A percentile compares a stretch with the other conserved stretches of the same genome.
These are phyloP conservation scores for Alternaria panax DNA, from an alignment of 2,329 filamentous ascomycete genomes.

Conservation along the genomic window DNA sequence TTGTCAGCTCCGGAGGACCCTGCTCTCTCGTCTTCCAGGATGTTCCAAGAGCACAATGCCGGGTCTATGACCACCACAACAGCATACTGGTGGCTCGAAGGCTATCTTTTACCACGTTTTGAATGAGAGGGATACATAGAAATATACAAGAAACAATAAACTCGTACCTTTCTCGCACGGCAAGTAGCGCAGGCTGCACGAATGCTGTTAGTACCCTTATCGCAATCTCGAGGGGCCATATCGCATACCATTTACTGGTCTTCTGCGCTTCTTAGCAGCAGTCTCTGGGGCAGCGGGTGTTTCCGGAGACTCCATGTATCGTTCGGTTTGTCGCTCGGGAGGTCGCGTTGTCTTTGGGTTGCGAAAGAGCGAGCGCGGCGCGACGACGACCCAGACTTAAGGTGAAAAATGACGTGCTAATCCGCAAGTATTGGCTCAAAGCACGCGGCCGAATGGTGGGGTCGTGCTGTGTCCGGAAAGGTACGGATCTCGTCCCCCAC, in stretches of 20 bases:
- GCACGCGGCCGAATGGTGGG: constrained; percentile 8
- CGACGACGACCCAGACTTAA: constrained; percentile 19
- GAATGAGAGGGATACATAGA: background rate
- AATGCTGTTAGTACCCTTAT: constrained; percentile 10
- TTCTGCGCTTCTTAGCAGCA: constrained; percentile 32
- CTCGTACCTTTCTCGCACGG: constrained; percentile 26
- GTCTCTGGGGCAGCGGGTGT: constrained; percentile 17
- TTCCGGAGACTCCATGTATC: constrained; percentile 19
- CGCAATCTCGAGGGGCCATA: constrained; percentile 3
- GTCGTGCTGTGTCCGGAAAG: constrained; percentile 5
- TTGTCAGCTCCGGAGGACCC: constrained; percentile 10
- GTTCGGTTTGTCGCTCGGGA: constrained; percentile 22
- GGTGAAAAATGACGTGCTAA: constrained; percentile 22
- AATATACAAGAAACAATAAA: background rate
- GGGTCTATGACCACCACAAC: background rate
- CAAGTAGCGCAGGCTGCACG: constrained; percentile 27
- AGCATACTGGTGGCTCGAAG: background rate
- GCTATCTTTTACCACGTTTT: background rate
- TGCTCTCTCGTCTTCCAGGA: background rate
- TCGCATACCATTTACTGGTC: constrained; percentile 36
- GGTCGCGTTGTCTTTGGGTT: constrained; percentile 19
- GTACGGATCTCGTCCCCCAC: background rate
- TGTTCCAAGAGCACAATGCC: background rate
- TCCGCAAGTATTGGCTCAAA: constrained; percentile 15
- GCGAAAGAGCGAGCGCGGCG: constrained; percentile 12